Base-by-base conservation (phyloP, 1,139 yeast species). In the Eremothecium gossypii region DNA sequence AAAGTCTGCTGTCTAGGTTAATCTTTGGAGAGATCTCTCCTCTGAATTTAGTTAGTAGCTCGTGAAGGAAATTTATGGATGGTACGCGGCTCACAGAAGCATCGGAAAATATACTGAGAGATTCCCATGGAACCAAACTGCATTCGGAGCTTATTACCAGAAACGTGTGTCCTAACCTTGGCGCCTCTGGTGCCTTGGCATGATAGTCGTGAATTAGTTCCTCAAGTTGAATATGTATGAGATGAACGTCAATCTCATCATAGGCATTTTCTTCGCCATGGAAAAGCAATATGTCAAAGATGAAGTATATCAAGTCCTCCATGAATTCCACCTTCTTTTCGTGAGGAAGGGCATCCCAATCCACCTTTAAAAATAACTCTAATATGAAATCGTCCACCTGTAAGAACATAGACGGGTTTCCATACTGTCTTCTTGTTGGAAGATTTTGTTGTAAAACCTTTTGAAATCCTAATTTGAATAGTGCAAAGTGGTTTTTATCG, bases 51-150 rank as follows among this genome's bases (percentile, higher is more conserved):
- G 60, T 52, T 38, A 84, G 56, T 27, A 72, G 53, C 0, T 73
- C 66, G 1, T 68, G 42, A n/a, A 84, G 61, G 38, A 70, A 54
- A 1, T 63, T 56, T 8, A 83, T 53, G 0, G 94, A 81, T 0
- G 96, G 94, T 58, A 87, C 74, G 46, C 97, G 68, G 0, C 95
- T 75, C 0, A 84, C 73, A 0, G 95, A 77, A 35, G 64, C 65
- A 0, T 57, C 55, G 38, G 73, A 61, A 44, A 89, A 59, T 38
- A 73, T 68, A 0, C 77, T 71, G 30, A 89, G 60, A 0, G 87
- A 79, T 57, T 91, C 98, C 97, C 97, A 91, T 0, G 97, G 97
- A 38, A 91, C 69, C 27, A 66, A 63, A 9, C 76, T 74, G 51
- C 93, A 79, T 7, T 66, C 65, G 36, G 78, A 70, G 38, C 87